Evolutionary conservation across 768 basidiomycete genomes (phyloP).

Genomic region (Lentinus tigrinus): DNA sequence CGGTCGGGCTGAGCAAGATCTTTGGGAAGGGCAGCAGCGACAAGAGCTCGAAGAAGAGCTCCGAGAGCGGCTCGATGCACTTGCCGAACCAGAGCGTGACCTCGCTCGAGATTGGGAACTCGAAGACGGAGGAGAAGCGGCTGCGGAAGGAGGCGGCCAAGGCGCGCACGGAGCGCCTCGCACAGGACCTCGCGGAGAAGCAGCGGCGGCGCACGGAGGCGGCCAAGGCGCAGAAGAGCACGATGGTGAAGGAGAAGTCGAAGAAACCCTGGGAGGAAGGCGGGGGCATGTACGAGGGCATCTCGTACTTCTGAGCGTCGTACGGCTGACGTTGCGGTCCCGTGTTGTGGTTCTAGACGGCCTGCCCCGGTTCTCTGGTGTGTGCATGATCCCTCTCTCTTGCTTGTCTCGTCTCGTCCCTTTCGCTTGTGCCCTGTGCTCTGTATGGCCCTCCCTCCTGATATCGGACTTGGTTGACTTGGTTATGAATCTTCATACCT

Average conservation of each 20-base stretch:
- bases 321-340: not conserved
- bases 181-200: constrained; percentile 43
- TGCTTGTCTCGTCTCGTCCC: too few species aligned
- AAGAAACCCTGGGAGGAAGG: constrained; percentile 13
- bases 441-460: not conserved
- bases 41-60: constrained; percentile 7
- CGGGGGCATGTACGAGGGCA: constrained; percentile 16
- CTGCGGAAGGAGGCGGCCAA: constrained; percentile 42
- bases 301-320: constrained; percentile 15
- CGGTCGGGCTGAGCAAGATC: constrained; percentile 1
- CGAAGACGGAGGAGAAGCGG: constrained; percentile 39
- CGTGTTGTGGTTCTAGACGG: not conserved
- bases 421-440: too few species aligned
- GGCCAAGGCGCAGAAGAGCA: constrained; percentile 17
- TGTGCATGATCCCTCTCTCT: not conserved
- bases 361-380: not conserved
- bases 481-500: not conserved
- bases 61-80: constrained; percentile 1
- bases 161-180: constrained; percentile 41
- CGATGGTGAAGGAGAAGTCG: constrained; percentile 7
- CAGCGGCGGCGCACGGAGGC: constrained; percentile 29
- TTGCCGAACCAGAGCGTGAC: constrained; percentile 11
- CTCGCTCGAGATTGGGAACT: constrained; percentile 12
- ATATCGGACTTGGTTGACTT: not conserved
- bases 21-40: not conserved